Evolutionary conservation across 345 rosid genomes (phyloP), one percentile per base, ranked within the genome.

Genomic region (Eucalyptus sp.): DNA sequence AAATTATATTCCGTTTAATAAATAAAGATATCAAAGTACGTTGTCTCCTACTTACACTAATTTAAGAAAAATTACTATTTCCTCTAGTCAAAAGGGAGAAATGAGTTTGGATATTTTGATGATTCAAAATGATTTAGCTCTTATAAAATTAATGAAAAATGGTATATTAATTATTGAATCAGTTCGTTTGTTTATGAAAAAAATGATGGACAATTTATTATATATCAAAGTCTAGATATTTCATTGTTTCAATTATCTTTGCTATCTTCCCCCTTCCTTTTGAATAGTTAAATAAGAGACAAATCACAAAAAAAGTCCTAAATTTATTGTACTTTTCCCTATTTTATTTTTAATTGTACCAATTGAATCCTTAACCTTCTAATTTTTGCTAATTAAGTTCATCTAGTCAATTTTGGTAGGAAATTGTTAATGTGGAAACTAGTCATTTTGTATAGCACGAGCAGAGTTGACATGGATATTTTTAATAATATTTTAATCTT

Each of bases 391-490:
- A 24, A 56, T 56, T 56, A 56, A 56, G 1, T 56, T 10, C 0
- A 56, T 56, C 0, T 2, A 56, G 2, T 10, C 3, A 56, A 56
- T 56, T 24, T 56, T 56, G 29, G 2, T 1, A 0, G 3, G 13
- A 56, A 24, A 56, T 56, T 56, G 0, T 6, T 56, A 24, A 56
- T 2, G 62, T 56, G 0, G 1, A 52, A 52, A 3, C 2, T 52
- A 52, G 25, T 52, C 58, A 52, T 52, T 20, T 8, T 20, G 25
- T 52, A 52, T 52, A 52, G 58, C 56, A 52, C 1, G 0, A 20
- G 0, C 5, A 18, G 0, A 56, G 7, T 22, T 24, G 13, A 24
- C 13, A 24, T 56, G 1, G 1, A 56, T 4, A 56, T 24, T 24
- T 56, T 24, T 9, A 8, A 56, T 56, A 56, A 56, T 56, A 2